Conservation (phyloP, 371 early-diverging fungal genomes). For the Mortierella sp. region DNA sequence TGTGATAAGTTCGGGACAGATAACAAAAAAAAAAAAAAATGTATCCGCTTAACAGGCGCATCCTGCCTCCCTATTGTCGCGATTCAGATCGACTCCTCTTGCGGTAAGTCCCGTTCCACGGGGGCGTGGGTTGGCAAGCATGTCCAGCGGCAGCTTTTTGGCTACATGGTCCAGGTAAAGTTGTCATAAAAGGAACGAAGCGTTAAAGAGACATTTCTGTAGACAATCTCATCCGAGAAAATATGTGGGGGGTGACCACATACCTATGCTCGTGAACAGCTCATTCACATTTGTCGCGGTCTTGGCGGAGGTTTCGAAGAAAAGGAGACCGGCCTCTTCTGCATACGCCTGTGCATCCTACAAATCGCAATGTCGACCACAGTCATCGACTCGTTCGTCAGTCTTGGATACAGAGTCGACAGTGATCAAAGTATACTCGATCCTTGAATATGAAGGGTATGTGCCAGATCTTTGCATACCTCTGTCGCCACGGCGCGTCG, state of each 20-base stretch:
- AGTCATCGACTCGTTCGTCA: neutral
- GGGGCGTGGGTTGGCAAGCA: slow-evolving; percentile 54
- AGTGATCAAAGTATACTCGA: neutral
- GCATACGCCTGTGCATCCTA: slow-evolving; percentile 93
- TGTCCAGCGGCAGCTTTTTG: slow-evolving; percentile 76
- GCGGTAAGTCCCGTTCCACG: slow-evolving; percentile 46
- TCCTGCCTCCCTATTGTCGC: slow-evolving; percentile 44
- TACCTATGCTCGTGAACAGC: slow-evolving; percentile 89
- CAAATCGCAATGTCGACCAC: neutral
- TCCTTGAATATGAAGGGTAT: too few species aligned
- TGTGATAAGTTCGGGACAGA: neutral
- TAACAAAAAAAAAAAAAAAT: neutral
- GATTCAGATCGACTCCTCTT: slow-evolving; percentile 53
- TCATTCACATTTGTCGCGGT: slow-evolving; percentile 87
- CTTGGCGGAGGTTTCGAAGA: slow-evolving; percentile 96
- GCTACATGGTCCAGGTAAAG: slow-evolving; percentile 51
- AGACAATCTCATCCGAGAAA: too few species aligned
- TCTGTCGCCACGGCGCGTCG: slow-evolving; percentile 79
- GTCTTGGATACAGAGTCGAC: neutral
- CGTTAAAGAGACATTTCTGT: too few species aligned
- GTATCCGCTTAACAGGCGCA: slow-evolving; percentile 49
- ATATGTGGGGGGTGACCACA: too few species aligned
- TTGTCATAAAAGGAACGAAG: too few species aligned
- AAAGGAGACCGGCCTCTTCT: slow-evolving; percentile 84
- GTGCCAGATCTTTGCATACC: slow-evolving; percentile 54